Evolutionary conservation across 768 basidiomycete genomes (phyloP).

Genomic region (Gloeophyllum trabeum): DNA sequence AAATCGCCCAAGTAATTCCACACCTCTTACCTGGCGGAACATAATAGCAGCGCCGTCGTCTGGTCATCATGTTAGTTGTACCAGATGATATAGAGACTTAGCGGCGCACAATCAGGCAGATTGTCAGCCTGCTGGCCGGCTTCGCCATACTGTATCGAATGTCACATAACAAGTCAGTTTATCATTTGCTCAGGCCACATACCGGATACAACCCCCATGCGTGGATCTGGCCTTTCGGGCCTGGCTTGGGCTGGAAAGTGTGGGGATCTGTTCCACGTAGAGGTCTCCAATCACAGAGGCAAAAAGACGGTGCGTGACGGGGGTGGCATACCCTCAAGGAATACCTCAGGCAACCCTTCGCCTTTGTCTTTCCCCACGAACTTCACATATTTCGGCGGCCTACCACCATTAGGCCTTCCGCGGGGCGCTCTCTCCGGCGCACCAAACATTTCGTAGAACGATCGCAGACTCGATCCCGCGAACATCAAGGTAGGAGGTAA

Average conservation of each 20-base stretch:
- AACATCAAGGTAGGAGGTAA: no score
- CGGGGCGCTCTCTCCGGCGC: no score
- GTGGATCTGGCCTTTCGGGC: conserved; percentile 17
- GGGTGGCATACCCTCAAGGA: neutral
- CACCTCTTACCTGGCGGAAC: neutral
- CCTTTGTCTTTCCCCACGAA: conserved; percentile 15
- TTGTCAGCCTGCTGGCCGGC: neutral
- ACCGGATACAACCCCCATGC: conserved; percentile 20
- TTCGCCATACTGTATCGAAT: conserved; percentile 1
- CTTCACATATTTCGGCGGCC: conserved; percentile 9
- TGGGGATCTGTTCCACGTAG: neutral
- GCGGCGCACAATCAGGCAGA: neutral
- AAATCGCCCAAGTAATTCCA: neutral
- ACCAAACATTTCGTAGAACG: no score
- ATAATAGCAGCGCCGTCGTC: neutral
- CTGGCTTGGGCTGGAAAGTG: conserved; percentile 7
- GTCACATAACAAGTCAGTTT: conserved; percentile 4
- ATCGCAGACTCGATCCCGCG: no score
- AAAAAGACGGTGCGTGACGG: neutral
- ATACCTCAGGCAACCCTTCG: conserved; percentile 4
- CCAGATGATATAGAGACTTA: neutral
- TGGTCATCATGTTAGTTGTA: no score
- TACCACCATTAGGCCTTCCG: neutral
- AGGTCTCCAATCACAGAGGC: neutral
- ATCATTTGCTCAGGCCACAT: neutral